phyloP scores from a whole-genome alignment of 192 early-diverging fungal species.

The Coemansia sp. region DNA sequence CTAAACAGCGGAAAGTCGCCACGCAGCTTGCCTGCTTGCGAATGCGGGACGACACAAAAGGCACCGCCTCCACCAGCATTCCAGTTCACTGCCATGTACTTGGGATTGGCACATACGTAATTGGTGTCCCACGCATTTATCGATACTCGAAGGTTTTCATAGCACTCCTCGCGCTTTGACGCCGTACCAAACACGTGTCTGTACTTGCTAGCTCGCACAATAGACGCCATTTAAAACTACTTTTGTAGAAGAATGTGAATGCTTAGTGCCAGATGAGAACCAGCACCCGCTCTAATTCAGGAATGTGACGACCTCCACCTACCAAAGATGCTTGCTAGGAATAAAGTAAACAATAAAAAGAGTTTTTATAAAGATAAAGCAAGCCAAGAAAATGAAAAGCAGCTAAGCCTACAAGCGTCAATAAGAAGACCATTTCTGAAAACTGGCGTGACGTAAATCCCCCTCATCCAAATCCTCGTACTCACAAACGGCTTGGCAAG shows the following conservation, averaged over 20 bases:
- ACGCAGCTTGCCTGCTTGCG: constrained; percentile 74
- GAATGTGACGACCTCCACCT: neutral
- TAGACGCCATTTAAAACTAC: constrained; percentile 61
- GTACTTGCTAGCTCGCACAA: constrained; percentile 83
- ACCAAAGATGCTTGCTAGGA: neutral
- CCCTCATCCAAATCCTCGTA: neutral
- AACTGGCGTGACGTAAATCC: neutral
- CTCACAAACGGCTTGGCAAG: too few species aligned
- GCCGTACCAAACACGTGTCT: constrained; percentile 93
- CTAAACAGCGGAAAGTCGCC: constrained; percentile 87
- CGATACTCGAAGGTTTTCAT: constrained; percentile 90
- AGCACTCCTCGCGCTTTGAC: constrained; percentile 87
- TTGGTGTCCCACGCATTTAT: constrained; percentile 97
- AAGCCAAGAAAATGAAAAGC: neutral
- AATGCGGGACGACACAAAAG: constrained; percentile 88
- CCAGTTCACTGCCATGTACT: constrained; percentile 80
- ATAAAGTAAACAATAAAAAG: neutral
- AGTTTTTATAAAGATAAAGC: neutral
- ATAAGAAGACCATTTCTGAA: neutral
- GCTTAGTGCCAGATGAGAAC: constrained; percentile 1
- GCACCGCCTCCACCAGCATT: constrained; percentile 87
- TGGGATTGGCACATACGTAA: constrained; percentile 90
- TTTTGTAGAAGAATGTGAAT: neutral
- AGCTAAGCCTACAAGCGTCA: neutral
- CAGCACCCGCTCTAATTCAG: neutral